Conservation (phyloP, 1,139 yeast genomes). For the Suhomyces panamericanus region DNA sequence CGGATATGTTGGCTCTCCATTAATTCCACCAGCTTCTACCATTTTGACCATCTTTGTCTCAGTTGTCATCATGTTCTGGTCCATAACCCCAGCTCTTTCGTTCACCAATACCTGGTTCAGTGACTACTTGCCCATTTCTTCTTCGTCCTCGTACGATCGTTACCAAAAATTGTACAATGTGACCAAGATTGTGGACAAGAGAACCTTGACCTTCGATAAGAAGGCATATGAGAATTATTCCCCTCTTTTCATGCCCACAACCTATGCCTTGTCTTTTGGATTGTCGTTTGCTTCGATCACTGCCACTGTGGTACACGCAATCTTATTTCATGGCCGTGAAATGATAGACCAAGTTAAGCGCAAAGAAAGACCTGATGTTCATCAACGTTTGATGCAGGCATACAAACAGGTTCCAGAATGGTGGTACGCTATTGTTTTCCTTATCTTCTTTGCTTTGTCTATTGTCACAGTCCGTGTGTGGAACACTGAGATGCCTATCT, state of each 20-base stretch:
- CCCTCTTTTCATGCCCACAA: conserved; percentile 63
- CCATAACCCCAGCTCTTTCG: conserved; percentile 41
- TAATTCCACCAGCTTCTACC: conserved; percentile 66
- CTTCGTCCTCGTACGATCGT: conserved; percentile 42
- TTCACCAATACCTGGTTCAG: conserved; percentile 46
- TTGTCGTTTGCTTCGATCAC: conserved; percentile 63
- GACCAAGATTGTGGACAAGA: conserved; percentile 40
- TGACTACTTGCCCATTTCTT: conserved; percentile 45
- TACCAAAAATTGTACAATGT: conserved; percentile 37
- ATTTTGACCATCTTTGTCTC: conserved; percentile 47
- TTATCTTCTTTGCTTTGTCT: conserved; percentile 40
- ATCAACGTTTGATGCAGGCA: conserved; percentile 58
- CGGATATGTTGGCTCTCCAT: conserved; percentile 65
- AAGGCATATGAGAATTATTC: conserved; percentile 52
- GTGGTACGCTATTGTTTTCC: conserved; percentile 55
- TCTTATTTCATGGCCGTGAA: conserved; percentile 56
- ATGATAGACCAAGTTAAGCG: conserved; percentile 46
- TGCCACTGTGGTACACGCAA: conserved; percentile 58
- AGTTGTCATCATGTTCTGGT: conserved; percentile 40
- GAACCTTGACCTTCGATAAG: conserved; percentile 44
- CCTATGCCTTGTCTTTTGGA: conserved; percentile 65
- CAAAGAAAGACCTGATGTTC: conserved; percentile 57
- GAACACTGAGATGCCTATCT: conserved; percentile 47
- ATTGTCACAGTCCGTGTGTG: conserved; percentile 41
- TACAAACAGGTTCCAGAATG: conserved; percentile 67